Evolutionary conservation across 2,329 filamentous ascomycete genomes (phyloP).

Genomic region (Alternaria ventricosa): DNA sequence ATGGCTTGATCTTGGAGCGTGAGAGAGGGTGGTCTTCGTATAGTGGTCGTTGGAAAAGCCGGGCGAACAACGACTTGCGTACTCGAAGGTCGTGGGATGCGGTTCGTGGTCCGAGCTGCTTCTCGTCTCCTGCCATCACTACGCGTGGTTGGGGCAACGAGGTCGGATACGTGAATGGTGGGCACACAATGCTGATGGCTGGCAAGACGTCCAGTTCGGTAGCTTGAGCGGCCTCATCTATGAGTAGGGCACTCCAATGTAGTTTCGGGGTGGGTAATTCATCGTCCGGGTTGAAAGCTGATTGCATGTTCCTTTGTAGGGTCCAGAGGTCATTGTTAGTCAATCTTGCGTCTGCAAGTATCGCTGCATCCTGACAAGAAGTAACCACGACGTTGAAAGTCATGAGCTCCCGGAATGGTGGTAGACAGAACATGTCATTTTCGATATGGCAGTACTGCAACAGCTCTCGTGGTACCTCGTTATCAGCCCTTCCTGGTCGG

Average conservation of each 20-base stretch:
- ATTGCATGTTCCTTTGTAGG: slow-evolving; percentile 43
- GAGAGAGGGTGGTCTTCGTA: slow-evolving; percentile 52
- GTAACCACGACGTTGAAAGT: slow-evolving; percentile 53
- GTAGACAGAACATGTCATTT: slow-evolving; percentile 51
- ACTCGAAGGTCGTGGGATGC: slow-evolving; percentile 44
- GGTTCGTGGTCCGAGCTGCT: slow-evolving; percentile 53
- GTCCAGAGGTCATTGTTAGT: slow-evolving; percentile 52
- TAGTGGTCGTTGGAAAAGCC: slow-evolving; percentile 47
- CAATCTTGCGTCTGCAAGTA: slow-evolving; percentile 51
- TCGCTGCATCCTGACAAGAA: slow-evolving; percentile 51
- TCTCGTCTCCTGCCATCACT: slow-evolving; percentile 56
- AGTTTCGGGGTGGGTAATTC: slow-evolving; percentile 17
- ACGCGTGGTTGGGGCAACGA: slow-evolving; percentile 44
- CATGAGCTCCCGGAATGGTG: slow-evolving; percentile 49
- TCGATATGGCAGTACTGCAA: slow-evolving; percentile 50
- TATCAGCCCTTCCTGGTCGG: slow-evolving; percentile 48
- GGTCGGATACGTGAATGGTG: slow-evolving; percentile 36
- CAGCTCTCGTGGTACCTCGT: slow-evolving; percentile 52
- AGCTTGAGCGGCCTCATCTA: slow-evolving; percentile 57
- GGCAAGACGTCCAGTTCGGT: slow-evolving; percentile 53
- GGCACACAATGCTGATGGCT: slow-evolving; percentile 50
- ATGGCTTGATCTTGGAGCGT: slow-evolving; percentile 37
- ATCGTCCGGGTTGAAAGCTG: slow-evolving; percentile 39
- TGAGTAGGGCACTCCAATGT: slow-evolving; percentile 54
- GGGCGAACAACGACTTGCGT: slow-evolving; percentile 51